Conservation (phyloP, 2,329 filamentous ascomycete genomes). For the Colletotrichum zoysiae region DNA sequence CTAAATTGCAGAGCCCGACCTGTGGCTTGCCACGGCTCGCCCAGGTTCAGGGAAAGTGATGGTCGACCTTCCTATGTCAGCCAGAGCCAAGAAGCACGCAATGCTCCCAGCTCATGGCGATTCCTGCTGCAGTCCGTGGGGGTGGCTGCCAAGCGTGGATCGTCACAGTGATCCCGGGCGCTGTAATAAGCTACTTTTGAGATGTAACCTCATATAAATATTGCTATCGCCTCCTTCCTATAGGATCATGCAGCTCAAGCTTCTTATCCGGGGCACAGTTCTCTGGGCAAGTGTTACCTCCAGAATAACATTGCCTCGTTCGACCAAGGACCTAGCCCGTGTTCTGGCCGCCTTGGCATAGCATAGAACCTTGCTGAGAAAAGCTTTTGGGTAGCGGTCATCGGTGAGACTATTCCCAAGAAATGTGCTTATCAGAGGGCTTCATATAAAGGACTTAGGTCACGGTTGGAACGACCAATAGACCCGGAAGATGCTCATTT, state of each 20-base stretch:
- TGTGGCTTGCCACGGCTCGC: not conserved
- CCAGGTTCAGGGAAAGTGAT: conserved; percentile 1
- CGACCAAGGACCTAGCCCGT: not conserved
- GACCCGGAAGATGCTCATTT: not conserved
- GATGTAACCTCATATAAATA: conserved; percentile 16
- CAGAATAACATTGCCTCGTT: not conserved
- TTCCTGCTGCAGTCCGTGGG: not conserved
- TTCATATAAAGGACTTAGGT: not conserved
- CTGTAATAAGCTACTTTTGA: conserved; percentile 14
- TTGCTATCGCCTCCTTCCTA: conserved; percentile 20
- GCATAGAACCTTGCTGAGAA: not conserved
- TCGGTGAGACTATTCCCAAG: not conserved
- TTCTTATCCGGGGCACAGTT: not conserved
- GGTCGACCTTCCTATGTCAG: conserved; percentile 35
- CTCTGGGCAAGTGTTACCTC: not conserved
- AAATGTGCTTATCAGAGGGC: not conserved
- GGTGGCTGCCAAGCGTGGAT: not conserved
- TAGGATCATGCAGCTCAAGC: not conserved
- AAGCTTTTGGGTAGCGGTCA: not conserved
- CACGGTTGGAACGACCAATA: too few relatives aligned
- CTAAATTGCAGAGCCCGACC: not conserved
- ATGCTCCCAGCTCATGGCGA: conserved; percentile 35
- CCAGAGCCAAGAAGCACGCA: conserved; percentile 40
- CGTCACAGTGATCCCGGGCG: not conserved
- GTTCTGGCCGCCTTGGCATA: conserved; percentile 25